Conservation (phyloP, 805 yeast genomes). For the Yamadazyma philogaea region DNA sequence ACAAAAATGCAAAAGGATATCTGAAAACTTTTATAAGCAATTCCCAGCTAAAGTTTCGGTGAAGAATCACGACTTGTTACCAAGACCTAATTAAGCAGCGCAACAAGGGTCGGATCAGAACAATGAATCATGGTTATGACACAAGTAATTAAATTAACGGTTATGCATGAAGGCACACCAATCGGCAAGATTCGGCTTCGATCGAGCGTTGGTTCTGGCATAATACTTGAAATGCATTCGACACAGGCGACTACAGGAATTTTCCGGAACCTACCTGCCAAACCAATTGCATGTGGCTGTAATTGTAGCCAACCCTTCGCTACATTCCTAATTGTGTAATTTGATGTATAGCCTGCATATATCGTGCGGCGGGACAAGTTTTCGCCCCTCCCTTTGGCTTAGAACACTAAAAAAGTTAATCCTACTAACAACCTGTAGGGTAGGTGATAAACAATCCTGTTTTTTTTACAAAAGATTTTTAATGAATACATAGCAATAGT, state of each 20-base stretch:
- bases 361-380: not conserved
- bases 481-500: too few relatives aligned
- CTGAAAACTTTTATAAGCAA: not conserved
- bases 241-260: not conserved
- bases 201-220: not conserved
- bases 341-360: slow-evolving; percentile 1
- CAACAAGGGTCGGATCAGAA: too few relatives aligned
- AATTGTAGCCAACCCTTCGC: not conserved
- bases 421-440: not conserved
- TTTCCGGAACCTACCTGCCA: not conserved
- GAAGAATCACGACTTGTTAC: not conserved
- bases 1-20: slow-evolving; percentile 1
- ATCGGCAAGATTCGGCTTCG: not conserved
- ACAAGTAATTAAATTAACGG: not conserved
- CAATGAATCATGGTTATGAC: too few relatives aligned
- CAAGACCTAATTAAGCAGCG: too few relatives aligned
- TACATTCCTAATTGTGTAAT: not conserved
- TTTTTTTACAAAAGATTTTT: too few relatives aligned
- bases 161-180: not conserved
- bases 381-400: slow-evolving; percentile 5
- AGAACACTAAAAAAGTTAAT: not conserved
- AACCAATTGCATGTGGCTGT: not conserved
- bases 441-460: too few relatives aligned
- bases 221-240: not conserved
- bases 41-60: not conserved